Evolutionary conservation across 2,329 filamentous ascomycete species (phyloP), one percentile per base, ranked within the genome.

Genomic region (Colletotrichum tropicale): DNA sequence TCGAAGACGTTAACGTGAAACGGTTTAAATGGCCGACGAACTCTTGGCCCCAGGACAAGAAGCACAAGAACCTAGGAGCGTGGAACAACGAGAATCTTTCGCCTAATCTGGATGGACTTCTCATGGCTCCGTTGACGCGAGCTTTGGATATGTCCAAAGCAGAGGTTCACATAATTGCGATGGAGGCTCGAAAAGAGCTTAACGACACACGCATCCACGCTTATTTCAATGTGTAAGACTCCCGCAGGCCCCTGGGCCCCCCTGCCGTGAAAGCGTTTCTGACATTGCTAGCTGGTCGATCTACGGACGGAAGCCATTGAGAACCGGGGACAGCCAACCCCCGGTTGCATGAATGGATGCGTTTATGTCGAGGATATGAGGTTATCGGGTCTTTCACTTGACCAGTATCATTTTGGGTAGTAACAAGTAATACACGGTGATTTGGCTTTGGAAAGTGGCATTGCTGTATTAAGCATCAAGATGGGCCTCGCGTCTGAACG

Each of bases 1-100:
- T 83, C 70, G 78, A 81, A 18, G 79, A 84, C 34, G 76, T 85
- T 1, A 73, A 79, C 0, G 81, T 83, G 76, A 76, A 66, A 2
- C 66, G 79, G 4, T 79, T 81, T 58, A 83, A 82, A 76, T 79
- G 83, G 1, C 83, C 83, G 1, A 79, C 79, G 8, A 82, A 81
- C 30, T 74, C 79, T 3, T 84, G 82, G 82, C 81, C 83, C 12
- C 81, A 77, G 43, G 80, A 84, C 26, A 77, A 74, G 36, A 79
- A 77, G 12, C 78, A 81, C 38, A 82, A 82, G 62, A 77, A 80
- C 71, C 77, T 82, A 26, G 83, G 83, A 8, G 13, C 21, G 7
- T 69, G 66, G 66, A 69, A 60, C 56, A 28, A 60, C 56, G 56
- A 60, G 13, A 60, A 60, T 30, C 26, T 60, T 15, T 24, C 56